Percentiles rank a stretch among this genome's conserved stretches.
Conservation (phyloP, 257 asterid species). For the Euphrasia confusa region DNA sequence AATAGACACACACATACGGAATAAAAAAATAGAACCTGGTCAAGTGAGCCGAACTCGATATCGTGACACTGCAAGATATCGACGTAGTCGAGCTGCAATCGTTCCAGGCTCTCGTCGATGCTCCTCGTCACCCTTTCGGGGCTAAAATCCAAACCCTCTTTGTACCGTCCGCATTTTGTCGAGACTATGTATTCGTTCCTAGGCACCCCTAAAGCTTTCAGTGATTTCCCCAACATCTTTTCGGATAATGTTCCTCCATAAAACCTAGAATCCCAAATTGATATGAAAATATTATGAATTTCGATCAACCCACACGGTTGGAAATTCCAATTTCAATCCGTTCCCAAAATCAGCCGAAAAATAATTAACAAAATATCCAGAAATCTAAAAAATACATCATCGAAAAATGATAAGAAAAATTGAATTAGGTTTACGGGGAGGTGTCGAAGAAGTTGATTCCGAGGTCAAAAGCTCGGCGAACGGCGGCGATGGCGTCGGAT, state of each 20-base stretch:
- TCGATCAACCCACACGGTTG: not conserved
- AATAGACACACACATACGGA: no score
- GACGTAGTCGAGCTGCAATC: constrained; percentile 96
- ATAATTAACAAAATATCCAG: not conserved
- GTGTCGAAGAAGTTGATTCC: constrained; percentile 98
- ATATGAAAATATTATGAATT: not conserved
- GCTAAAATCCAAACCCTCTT: constrained; percentile 91
- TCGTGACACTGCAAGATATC: constrained; percentile 94
- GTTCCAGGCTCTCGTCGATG: constrained; percentile 87
- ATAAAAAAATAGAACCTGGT: constrained; percentile 51
- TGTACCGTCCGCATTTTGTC: constrained; percentile 91
- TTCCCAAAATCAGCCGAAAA: not conserved
- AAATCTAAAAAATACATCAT: not conserved
- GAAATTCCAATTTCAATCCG: not conserved
- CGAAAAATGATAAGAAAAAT: not conserved
- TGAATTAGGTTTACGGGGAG: constrained; percentile 57
- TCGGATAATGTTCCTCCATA: constrained; percentile 95
- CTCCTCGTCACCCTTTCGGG: constrained; percentile 91
- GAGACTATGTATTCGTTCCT: constrained; percentile 82
- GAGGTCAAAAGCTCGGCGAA: constrained; percentile 63
- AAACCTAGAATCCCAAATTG: constrained; percentile 39
- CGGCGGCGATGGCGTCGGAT: constrained; percentile 76
- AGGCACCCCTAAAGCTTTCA: constrained; percentile 85
- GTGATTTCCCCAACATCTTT: constrained; percentile 65
- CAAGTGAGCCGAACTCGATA: constrained; percentile 89